Conservation (phyloP, 257 asterid species). For the Dorcoceras hygrometricum region DNA sequence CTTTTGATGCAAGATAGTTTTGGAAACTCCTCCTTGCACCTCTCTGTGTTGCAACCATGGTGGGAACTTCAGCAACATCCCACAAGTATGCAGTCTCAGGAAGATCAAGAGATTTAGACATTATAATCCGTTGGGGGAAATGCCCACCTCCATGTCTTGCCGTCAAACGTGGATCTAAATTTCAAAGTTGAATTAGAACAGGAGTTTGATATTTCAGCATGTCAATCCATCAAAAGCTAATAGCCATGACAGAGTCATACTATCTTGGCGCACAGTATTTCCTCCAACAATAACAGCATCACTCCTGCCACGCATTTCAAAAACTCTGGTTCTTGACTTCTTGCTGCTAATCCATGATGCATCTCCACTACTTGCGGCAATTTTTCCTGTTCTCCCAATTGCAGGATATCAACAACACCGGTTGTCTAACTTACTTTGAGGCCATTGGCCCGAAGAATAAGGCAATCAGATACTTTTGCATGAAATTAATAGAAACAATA, state of each 20-base stretch:
- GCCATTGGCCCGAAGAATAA: not conserved
- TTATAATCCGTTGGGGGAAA: conserved; percentile 83
- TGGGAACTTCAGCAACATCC: conserved; percentile 80
- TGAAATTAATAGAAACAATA: conserved; percentile 16
- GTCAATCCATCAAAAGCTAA: conserved; percentile 22
- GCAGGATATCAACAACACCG: conserved; percentile 13
- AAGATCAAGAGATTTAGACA: conserved; percentile 89
- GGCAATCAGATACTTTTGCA: conserved; percentile 1
- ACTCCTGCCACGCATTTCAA: conserved; percentile 91
- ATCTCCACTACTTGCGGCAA: conserved; percentile 93
- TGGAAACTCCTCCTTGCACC: conserved; percentile 90
- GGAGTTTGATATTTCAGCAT: conserved; percentile 20
- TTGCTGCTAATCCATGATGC: conserved; percentile 98
- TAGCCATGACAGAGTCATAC: conserved; percentile 54
- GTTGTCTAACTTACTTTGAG: conserved; percentile 9
- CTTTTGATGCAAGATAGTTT: conserved; percentile 89
- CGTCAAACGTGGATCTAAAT: conserved; percentile 86
- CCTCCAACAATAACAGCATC: conserved; percentile 99
- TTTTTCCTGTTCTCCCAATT: conserved; percentile 58
- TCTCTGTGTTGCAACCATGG: conserved; percentile 91
- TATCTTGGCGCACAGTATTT: conserved; percentile 93
- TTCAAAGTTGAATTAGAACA: conserved; percentile 32
- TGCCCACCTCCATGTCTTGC: conserved; percentile 97
- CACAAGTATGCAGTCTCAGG: conserved; percentile 90
- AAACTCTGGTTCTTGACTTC: conserved; percentile 74